phyloP scores from a whole-genome alignment of 345 rosid genomes.

The Acer saccharum region DNA sequence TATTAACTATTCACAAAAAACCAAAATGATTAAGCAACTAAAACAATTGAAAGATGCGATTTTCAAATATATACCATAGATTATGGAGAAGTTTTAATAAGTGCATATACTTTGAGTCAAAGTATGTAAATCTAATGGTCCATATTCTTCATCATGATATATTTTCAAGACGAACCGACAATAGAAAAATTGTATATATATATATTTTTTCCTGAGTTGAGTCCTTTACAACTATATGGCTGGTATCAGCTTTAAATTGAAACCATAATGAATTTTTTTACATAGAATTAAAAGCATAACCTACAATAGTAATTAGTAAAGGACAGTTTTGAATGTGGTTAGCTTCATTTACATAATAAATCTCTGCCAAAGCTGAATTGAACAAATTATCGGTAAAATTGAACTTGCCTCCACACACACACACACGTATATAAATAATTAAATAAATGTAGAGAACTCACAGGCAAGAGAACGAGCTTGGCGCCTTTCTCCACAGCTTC shows the following conservation, averaged over 20 bases:
- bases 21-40: not conserved
- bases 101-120: too few relatives aligned
- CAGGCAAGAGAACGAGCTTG: conserved; percentile 80
- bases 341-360: not conserved
- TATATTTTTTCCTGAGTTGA: not conserved
- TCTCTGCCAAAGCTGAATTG: not conserved
- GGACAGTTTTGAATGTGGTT: not conserved
- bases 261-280: too few relatives aligned
- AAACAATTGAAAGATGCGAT: not conserved
- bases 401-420: too few relatives aligned
- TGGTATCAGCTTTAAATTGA: too few relatives aligned
- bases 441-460: conserved; percentile 29
- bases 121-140: too few relatives aligned
- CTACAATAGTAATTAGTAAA: too few relatives aligned
- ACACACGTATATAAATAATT: not conserved
- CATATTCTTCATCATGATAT: too few relatives aligned
- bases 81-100: too few relatives aligned
- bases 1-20: not conserved
- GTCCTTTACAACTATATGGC: not conserved
- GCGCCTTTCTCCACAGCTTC: conserved; percentile 81
- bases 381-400: not conserved
- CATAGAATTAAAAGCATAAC: too few relatives aligned
- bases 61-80: too few relatives aligned
- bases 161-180: too few relatives aligned
- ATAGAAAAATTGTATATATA: too few relatives aligned